Evolutionary conservation across 2,329 filamentous ascomycete species (phyloP).

Genomic region (Sporothrix pallida): DNA sequence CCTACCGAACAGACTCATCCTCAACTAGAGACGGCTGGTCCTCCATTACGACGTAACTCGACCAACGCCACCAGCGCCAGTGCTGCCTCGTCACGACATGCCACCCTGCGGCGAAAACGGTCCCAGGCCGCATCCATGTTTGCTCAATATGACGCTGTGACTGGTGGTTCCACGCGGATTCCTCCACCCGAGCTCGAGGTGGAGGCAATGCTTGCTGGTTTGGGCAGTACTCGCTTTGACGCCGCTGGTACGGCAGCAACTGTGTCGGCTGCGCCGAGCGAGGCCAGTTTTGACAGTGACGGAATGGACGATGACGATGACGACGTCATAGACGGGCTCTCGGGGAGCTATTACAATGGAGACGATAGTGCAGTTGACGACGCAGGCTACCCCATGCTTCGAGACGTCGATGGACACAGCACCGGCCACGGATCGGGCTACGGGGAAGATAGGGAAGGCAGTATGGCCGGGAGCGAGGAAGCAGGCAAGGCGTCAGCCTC

Average conservation of each 20-base stretch:
- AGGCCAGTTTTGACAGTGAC: slow-evolving; percentile 47
- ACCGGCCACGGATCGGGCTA: neutral
- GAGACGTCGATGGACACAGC: slow-evolving; percentile 21
- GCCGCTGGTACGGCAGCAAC: slow-evolving; percentile 56
- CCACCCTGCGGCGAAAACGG: slow-evolving; percentile 33
- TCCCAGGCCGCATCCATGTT: slow-evolving; percentile 36
- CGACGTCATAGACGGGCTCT: slow-evolving; percentile 27
- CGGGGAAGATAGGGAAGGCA: neutral
- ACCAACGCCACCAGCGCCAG: slow-evolving; percentile 18
- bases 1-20: neutral
- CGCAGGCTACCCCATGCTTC: slow-evolving; percentile 40
- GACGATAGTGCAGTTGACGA: slow-evolving; percentile 46
- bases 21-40: neutral
- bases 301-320: slow-evolving; percentile 25
- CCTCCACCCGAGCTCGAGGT: slow-evolving; percentile 58
- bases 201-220: slow-evolving; percentile 57
- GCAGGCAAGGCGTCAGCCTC: slow-evolving; percentile 10
- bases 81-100: slow-evolving; percentile 24
- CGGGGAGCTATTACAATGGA: slow-evolving; percentile 33
- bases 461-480: neutral
- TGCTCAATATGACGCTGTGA: slow-evolving; percentile 36
- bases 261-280: slow-evolving; percentile 55
- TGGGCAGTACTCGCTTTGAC: slow-evolving; percentile 49
- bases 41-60: slow-evolving; percentile 1
- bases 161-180: slow-evolving; percentile 38